Evolutionary conservation across 257 asterid genomes (phyloP).

Genomic region (Solanum piurae): DNA sequence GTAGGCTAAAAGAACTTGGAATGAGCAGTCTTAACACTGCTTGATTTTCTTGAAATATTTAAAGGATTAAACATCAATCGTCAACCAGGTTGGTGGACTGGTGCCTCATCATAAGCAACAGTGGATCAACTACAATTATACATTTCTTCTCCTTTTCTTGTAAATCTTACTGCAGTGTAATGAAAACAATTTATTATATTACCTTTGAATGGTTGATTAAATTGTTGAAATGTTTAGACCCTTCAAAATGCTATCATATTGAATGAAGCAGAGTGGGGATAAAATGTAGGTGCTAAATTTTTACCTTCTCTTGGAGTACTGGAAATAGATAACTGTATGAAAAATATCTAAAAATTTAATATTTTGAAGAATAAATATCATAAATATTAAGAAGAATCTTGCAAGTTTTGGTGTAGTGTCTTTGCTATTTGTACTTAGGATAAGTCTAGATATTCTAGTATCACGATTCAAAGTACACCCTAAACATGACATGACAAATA

Average conservation of each 20-base stretch:
- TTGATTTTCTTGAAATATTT: neutral
- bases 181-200: neutral
- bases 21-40: neutral
- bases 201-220: neutral
- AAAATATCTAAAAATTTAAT: neutral
- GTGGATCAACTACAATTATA: neutral
- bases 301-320: neutral
- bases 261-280: neutral
- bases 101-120: neutral
- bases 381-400: neutral
- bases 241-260: neutral
- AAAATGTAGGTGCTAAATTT: neutral
- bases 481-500: neutral
- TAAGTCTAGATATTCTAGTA: neutral
- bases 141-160: neutral
- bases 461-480: neutral
- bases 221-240: neutral
- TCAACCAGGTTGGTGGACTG: neutral
- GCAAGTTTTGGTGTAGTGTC: neutral
- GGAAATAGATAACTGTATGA: neutral
- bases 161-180: neutral
- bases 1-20: conserved; percentile 7
- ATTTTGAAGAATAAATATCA: neutral
- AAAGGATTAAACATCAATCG: neutral
- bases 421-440: neutral